These are phyloP conservation scores for Fusarium clavum DNA, from an alignment of 2,329 filamentous ascomycete species.

Conservation along the genomic window DNA sequence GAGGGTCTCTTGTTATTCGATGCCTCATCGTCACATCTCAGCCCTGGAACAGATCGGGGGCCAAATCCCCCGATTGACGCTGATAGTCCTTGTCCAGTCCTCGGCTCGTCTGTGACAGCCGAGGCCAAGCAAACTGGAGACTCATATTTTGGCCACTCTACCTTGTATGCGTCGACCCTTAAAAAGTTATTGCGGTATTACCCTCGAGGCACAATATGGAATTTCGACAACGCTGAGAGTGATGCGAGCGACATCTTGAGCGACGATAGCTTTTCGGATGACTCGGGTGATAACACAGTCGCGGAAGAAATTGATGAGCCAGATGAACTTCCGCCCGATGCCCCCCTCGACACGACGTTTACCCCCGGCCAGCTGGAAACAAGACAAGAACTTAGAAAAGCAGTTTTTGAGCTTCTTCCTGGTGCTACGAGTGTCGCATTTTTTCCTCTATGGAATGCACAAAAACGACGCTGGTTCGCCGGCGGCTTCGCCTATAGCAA, in stretches of 20 bases:
- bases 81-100: not conserved
- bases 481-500: not conserved
- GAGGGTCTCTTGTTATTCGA: not conserved
- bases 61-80: not conserved
- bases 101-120: not conserved
- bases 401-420: rapidly evolving
- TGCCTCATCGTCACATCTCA: not conserved
- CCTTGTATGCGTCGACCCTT: rapidly evolving
- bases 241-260: not conserved
- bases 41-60: not conserved
- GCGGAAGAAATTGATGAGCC: not conserved
- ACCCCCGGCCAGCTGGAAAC: rapidly evolving
- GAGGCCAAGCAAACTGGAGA: not conserved
- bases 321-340: not conserved
- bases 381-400: not conserved
- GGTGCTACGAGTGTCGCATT: not conserved
- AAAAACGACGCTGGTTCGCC: slow-evolving; percentile 6
- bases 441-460: not conserved
- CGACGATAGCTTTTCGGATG: not conserved
- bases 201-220: slow-evolving; percentile 2
- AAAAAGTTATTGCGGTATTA: not conserved
- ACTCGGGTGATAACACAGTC: not conserved
- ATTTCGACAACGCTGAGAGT: not conserved
- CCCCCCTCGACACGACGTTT: rapidly evolving
- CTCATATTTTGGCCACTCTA: not conserved